A percentile compares a stretch with the other conserved stretches of the same genome.
phyloP scores from a whole-genome alignment of 768 basidiomycete genomes.

The Pholiota microspora region DNA sequence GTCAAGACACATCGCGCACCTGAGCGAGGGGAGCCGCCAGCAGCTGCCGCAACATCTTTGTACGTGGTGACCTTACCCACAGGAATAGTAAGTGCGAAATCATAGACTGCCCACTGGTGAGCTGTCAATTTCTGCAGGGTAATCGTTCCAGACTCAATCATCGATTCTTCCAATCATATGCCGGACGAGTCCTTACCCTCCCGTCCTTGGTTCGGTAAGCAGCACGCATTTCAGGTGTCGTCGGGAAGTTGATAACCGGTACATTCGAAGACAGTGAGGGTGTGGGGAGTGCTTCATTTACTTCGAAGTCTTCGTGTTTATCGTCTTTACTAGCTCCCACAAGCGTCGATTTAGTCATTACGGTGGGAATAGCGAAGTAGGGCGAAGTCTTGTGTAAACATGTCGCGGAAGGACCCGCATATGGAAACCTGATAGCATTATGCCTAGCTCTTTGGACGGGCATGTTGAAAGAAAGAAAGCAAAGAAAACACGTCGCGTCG shows the following conservation, averaged over 20 bases:
- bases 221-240: slow-evolving; percentile 23
- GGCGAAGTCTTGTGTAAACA: not conserved
- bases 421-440: not conserved
- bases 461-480: not conserved
- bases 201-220: slow-evolving; percentile 31
- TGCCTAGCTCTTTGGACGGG: slow-evolving; percentile 6
- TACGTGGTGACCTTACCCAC: slow-evolving; percentile 55
- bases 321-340: not conserved
- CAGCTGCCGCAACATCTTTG: slow-evolving; percentile 45
- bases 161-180: too few species aligned
- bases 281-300: not conserved
- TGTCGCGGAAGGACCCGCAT: not conserved
- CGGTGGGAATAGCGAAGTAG: slow-evolving; percentile 1
- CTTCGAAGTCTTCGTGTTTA: not conserved
- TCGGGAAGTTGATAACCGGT: slow-evolving; percentile 21
- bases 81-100: slow-evolving; percentile 48
- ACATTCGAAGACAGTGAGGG: not conserved
- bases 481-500: not conserved
- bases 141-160: not conserved
- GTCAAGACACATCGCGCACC: slow-evolving; percentile 36
- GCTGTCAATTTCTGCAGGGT: slow-evolving; percentile 40
- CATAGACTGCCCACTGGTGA: slow-evolving; percentile 63
- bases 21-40: slow-evolving; percentile 64
- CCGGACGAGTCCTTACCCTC: slow-evolving; percentile 32
- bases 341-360: not conserved